Evolutionary conservation across 2,329 filamentous ascomycete genomes (phyloP).

Genomic region (Scorias spongiosa): DNA sequence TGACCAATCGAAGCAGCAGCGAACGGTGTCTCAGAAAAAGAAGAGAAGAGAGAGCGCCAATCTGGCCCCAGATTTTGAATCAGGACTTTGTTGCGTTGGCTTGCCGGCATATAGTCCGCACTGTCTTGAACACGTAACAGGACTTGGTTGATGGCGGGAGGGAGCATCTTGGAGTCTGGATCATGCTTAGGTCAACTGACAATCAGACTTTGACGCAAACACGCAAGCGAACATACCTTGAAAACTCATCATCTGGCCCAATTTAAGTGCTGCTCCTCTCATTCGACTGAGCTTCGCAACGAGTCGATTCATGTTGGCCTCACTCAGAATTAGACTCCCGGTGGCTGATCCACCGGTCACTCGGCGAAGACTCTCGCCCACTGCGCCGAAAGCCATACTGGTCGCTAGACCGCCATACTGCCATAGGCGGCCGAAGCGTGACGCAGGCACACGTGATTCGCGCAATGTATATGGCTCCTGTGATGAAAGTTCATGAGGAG

Average conservation of each 20-base stretch:
- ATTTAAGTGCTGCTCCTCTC: conserved; percentile 90
- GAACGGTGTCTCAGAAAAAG: conserved; percentile 82
- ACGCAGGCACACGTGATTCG: conserved; percentile 82
- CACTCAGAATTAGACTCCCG: conserved; percentile 75
- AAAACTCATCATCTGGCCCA: conserved; percentile 97
- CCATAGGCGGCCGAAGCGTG: conserved; percentile 75
- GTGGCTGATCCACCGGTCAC: conserved; percentile 49
- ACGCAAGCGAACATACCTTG: conserved; percentile 38
- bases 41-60: conserved; percentile 70
- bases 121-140: conserved; percentile 89
- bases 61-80: conserved; percentile 60
- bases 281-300: conserved; percentile 89
- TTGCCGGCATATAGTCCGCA: conserved; percentile 95
- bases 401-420: conserved; percentile 88
- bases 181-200: neutral
- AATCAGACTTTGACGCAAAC: conserved; percentile 1
- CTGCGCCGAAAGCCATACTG: conserved; percentile 86
- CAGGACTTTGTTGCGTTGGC: conserved; percentile 77
- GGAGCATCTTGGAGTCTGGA: conserved; percentile 82
- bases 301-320: conserved; percentile 80
- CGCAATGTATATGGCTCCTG: conserved; percentile 48
- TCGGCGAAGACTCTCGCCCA: conserved; percentile 70
- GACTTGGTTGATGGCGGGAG: conserved; percentile 71
- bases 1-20: conserved; percentile 95
- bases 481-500: neutral